phyloP scores from a whole-genome alignment of 768 basidiomycete genomes.

The Phanerochaete carnosa region DNA sequence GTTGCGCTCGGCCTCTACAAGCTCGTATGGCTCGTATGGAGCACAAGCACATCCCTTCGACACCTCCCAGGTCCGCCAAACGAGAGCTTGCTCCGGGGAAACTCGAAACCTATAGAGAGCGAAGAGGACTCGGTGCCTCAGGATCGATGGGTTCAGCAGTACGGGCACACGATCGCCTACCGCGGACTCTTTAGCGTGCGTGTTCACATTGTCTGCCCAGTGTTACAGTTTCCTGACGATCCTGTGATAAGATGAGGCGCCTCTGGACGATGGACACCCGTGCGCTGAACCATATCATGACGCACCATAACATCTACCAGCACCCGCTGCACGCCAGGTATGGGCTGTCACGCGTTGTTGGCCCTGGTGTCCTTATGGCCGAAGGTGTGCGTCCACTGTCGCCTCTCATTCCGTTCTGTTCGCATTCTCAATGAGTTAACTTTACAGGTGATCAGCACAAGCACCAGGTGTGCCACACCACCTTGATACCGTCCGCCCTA shows the following conservation, averaged over 20 bases:
- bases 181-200: slow-evolving; percentile 43
- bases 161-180: slow-evolving; percentile 46
- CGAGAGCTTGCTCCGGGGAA: slow-evolving; percentile 47
- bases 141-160: slow-evolving; percentile 46
- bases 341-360: slow-evolving; percentile 39
- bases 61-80: no score
- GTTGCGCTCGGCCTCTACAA: no score
- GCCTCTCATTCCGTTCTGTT: no score
- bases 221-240: not conserved
- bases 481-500: not conserved
- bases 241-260: not conserved
- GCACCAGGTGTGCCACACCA: not conserved
- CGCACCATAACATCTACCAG: slow-evolving; percentile 51
- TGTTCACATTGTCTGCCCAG: not conserved
- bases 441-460: not conserved
- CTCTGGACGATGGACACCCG: slow-evolving; percentile 6
- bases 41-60: no score
- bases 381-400: slow-evolving; percentile 33
- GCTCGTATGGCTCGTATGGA: no score
- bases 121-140: slow-evolving; percentile 34
- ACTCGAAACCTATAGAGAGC: slow-evolving; percentile 41
- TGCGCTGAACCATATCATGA: slow-evolving; percentile 64
- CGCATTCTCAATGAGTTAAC: no score
- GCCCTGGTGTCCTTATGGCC: slow-evolving; percentile 42
- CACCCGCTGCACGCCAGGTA: slow-evolving; percentile 45